Conservation (phyloP, 1,139 yeast species). For the Hemisphaericaspora subhashii region DNA sequence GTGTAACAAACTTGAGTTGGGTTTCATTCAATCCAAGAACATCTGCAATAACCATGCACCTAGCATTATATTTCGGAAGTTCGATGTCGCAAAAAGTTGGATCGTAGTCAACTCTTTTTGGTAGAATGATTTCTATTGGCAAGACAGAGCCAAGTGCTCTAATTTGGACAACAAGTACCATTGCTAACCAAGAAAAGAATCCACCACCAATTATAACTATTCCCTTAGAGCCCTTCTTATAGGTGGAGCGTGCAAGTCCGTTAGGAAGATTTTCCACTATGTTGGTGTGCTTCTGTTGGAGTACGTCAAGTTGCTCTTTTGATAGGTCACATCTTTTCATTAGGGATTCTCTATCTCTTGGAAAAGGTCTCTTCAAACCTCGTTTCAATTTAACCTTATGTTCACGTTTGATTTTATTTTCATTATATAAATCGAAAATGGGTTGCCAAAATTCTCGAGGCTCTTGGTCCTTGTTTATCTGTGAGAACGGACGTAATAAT, state of each 20-base stretch:
- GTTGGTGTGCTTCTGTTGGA: slow-evolving; percentile 24
- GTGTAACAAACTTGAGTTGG: slow-evolving; percentile 32
- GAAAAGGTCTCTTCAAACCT: slow-evolving; percentile 1
- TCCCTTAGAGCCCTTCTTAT: slow-evolving; percentile 26
- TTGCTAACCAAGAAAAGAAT: slow-evolving; percentile 38
- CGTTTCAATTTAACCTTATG: slow-evolving; percentile 2
- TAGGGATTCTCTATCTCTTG: slow-evolving; percentile 21
- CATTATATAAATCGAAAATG: slow-evolving; percentile 2
- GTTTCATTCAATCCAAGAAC: slow-evolving; percentile 30
- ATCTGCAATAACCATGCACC: slow-evolving; percentile 34
- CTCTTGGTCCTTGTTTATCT: neutral
- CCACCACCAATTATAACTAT: slow-evolving; percentile 40
- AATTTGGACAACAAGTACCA: slow-evolving; percentile 31
- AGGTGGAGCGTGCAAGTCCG: slow-evolving; percentile 21
- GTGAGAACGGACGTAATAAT: too few species aligned
- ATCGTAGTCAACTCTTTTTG: slow-evolving; percentile 30
- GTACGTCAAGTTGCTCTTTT: slow-evolving; percentile 21
- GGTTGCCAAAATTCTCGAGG: slow-evolving; percentile 1
- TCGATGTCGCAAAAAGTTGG: slow-evolving; percentile 24
- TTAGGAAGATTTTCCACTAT: slow-evolving; percentile 25
- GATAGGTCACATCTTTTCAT: slow-evolving; percentile 28
- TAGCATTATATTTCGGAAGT: slow-evolving; percentile 27
- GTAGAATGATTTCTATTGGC: slow-evolving; percentile 39
- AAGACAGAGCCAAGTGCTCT: slow-evolving; percentile 32
- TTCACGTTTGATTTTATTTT: slow-evolving; percentile 1